These are phyloP conservation scores for Pontederia crassipes DNA, from an alignment of 176 grass and related monocot species.

Conservation along the genomic window DNA sequence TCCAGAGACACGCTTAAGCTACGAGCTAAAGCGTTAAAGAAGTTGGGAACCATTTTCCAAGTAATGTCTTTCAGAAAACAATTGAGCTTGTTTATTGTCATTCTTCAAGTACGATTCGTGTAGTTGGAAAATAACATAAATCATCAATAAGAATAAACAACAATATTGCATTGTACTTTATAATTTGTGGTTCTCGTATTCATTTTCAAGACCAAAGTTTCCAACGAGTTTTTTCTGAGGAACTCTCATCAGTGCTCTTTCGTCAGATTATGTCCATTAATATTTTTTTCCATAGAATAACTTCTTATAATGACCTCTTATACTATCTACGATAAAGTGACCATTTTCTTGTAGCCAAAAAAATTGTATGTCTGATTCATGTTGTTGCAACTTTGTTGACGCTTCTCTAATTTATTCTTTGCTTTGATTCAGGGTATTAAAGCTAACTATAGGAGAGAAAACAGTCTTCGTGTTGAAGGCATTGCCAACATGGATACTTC, in stretches of 20 bases:
- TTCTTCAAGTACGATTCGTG: background rate
- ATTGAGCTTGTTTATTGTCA: conserved; percentile 1
- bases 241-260: too few relatives aligned
- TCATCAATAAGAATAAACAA: too few relatives aligned
- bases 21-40: conserved; percentile 69
- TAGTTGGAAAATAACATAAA: too few relatives aligned
- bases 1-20: conserved; percentile 57
- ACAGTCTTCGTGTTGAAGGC: conserved; percentile 59
- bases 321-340: too few relatives aligned
- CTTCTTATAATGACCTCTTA: too few relatives aligned
- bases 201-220: too few relatives aligned
- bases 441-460: conserved; percentile 57
- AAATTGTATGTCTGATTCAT: background rate
- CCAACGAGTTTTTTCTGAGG: too few relatives aligned
- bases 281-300: too few relatives aligned
- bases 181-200: too few relatives aligned
- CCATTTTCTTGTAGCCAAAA: too few relatives aligned
- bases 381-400: conserved; percentile 1
- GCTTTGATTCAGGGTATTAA: conserved; percentile 50
- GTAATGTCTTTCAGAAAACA: conserved; percentile 32
- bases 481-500: background rate
- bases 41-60: conserved; percentile 85
- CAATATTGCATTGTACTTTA: too few relatives aligned
- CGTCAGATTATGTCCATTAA: too few relatives aligned
- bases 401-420: conserved; percentile 2